Conservation (phyloP, 192 early-diverging fungal genomes). For the Coemansia sp. region DNA sequence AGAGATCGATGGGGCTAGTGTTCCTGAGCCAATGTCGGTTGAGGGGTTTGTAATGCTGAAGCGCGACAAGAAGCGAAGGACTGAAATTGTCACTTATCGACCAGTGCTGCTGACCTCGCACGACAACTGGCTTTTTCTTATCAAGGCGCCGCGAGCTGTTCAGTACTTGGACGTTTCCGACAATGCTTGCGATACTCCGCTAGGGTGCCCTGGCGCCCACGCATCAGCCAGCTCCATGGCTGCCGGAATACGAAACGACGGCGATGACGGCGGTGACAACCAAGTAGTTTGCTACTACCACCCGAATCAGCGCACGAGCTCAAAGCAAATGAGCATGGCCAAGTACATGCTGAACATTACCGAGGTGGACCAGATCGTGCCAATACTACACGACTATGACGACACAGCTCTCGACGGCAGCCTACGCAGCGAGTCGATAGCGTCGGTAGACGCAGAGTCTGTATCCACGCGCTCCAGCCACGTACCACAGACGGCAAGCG, state of each 20-base stretch:
- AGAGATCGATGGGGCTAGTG: not conserved
- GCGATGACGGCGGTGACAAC: not conserved
- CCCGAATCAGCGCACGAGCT: constrained; percentile 20
- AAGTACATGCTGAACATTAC: constrained; percentile 45
- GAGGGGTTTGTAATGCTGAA: constrained; percentile 54
- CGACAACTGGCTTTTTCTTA: constrained; percentile 40
- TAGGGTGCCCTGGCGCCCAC: not conserved
- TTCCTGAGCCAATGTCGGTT: constrained; percentile 35
- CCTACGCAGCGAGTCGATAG: not conserved
- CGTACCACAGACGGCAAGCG: not conserved
- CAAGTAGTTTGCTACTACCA: constrained; percentile 35
- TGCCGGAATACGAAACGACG: not conserved
- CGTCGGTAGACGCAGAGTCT: constrained; percentile 13
- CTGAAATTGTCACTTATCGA: constrained; percentile 30
- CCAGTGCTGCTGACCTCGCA: constrained; percentile 41
- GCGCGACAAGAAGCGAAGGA: constrained; percentile 28
- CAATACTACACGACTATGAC: constrained; percentile 15
- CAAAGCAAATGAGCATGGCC: constrained; percentile 49
- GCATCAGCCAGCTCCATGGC: not conserved
- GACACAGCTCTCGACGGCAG: not conserved
- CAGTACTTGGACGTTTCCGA: constrained; percentile 29
- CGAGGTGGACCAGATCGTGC: constrained; percentile 42
- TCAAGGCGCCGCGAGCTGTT: constrained; percentile 39
- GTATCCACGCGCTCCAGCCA: not conserved
- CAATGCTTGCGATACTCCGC: constrained; percentile 8